Conservation (phyloP, 495 filamentous ascomycete genomes). For the Talaromyces stipitatus region DNA sequence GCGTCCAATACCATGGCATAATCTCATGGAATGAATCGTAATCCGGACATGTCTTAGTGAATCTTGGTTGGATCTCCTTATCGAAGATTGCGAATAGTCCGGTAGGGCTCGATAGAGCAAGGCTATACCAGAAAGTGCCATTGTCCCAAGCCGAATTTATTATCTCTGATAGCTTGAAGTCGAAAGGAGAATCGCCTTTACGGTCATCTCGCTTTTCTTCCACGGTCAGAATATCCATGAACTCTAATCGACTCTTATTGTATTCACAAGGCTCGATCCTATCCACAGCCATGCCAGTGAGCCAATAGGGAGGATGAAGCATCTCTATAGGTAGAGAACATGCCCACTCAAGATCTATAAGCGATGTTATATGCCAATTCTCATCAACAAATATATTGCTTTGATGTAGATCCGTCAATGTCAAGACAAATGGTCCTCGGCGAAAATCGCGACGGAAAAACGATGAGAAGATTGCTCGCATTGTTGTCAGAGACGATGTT, state of each 20-base stretch:
- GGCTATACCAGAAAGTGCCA: constrained; percentile 17
- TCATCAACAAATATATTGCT: constrained; percentile 21
- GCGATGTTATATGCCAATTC: constrained; percentile 16
- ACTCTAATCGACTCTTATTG: constrained; percentile 6
- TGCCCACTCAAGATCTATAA: constrained; percentile 25
- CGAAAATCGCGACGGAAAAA: constrained; percentile 19
- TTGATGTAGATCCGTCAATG: constrained; percentile 19
- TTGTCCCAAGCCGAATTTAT: constrained; percentile 13
- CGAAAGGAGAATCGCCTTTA: neutral
- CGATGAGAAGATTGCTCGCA: constrained; percentile 19
- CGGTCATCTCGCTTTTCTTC: constrained; percentile 1
- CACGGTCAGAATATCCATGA: constrained; percentile 5
- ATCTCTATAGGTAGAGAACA: constrained; percentile 20
- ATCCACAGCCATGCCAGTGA: constrained; percentile 8
- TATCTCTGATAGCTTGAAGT: constrained; percentile 9
- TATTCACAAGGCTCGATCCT: constrained; percentile 10
- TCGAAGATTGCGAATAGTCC: constrained; percentile 14
- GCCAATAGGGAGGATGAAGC: constrained; percentile 21
- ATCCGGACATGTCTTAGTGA: constrained; percentile 5
- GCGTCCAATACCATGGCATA: constrained; percentile 15
- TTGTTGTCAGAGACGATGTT: constrained; percentile 16
- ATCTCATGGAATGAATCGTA: constrained; percentile 15
- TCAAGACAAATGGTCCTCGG: constrained; percentile 14
- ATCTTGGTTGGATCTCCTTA: constrained; percentile 12
- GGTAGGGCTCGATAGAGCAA: constrained; percentile 18